Evolutionary conservation across 2,329 filamentous ascomycete genomes (phyloP).

Genomic region (Cercospora nicotianae): DNA sequence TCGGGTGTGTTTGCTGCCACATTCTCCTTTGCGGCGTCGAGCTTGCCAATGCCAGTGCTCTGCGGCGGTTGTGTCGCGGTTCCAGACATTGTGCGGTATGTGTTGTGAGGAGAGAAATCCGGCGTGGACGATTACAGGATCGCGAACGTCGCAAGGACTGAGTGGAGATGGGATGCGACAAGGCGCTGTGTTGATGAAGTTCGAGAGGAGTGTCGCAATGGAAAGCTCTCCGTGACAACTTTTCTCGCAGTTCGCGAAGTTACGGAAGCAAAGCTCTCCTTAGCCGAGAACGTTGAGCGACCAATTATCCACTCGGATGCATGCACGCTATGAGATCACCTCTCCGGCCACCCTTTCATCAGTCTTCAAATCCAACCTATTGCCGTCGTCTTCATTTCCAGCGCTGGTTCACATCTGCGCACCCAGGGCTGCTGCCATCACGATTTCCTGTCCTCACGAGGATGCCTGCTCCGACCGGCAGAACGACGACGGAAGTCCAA

Average conservation of each 20-base stretch:
- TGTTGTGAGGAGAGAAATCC: background rate
- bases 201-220: constrained; percentile 1
- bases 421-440: background rate
- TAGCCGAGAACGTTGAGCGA: constrained; percentile 6
- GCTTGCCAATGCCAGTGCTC: constrained; percentile 53
- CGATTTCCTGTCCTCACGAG: background rate
- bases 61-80: constrained; percentile 46
- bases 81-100: constrained; percentile 35
- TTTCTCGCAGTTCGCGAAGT: constrained; percentile 7
- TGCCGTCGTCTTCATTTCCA: background rate
- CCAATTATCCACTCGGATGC: background rate
- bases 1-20: constrained; percentile 46
- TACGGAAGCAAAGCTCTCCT: constrained; percentile 8
- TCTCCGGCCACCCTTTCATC: background rate
- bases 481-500: background rate
- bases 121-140: background rate
- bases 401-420: background rate
- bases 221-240: constrained; percentile 5
- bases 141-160: constrained; percentile 1
- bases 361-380: background rate
- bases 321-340: constrained; percentile 6
- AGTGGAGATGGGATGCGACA: constrained; percentile 10
- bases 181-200: background rate
- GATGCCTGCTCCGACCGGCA: background rate
- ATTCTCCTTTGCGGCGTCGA: constrained; percentile 54